Evolutionary conservation across 2,329 filamentous ascomycete genomes (phyloP), one percentile per base, ranked within the genome.

Genomic region (Ploettnerulaceae sp.): DNA sequence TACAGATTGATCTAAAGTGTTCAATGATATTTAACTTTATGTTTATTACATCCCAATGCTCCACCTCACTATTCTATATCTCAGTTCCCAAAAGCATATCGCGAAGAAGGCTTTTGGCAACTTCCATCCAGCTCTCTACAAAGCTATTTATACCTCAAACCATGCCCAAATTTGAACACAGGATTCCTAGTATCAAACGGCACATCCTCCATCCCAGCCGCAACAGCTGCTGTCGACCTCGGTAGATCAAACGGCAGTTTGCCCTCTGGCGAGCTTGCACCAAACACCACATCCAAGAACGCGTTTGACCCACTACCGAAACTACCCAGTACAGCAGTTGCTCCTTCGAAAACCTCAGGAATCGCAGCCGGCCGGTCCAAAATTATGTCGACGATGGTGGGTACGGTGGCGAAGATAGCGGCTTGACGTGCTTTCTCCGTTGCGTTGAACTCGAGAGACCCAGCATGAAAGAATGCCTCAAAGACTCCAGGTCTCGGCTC

Each of bases 211-310:
- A 17, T n/a, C 7, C n/a, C 17, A 3, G 28, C 24, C 25, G 28
- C 24, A 8, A 31, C 25, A n/a, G 37, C 37, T 6, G 7, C 4
- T 7, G 7, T 21, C 17, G 15, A 29, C 9, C 25, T 20, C 17
- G 37, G 37, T 7, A 40, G 15, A 21, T 40, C 37, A 14, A 40
- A 40, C 9, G 37, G 37, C 15, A 40, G 15, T 11, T 31, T 40
- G 1, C 37, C 37, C 17, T 40, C 37, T 3, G 25, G 37, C 4
- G 6, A 4, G 2, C 1, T 14, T 3, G 21, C 6, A 17, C 25
- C 37, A 14, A 40, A 29, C 4, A 40, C 14, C 18, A 40, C 17
- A 21, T 40, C 37, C 24, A 40, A 17, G 6, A 40, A 29, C 4
- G 37, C 37, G 3, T 20, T 12, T 8, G 25, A 8, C 1, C 15